A percentile compares a stretch with the other conserved stretches of the same genome.
Evolutionary conservation across 1,284 basidiomycete genomes (phyloP).

Genomic region (Pseudozyma thailandica): DNA sequence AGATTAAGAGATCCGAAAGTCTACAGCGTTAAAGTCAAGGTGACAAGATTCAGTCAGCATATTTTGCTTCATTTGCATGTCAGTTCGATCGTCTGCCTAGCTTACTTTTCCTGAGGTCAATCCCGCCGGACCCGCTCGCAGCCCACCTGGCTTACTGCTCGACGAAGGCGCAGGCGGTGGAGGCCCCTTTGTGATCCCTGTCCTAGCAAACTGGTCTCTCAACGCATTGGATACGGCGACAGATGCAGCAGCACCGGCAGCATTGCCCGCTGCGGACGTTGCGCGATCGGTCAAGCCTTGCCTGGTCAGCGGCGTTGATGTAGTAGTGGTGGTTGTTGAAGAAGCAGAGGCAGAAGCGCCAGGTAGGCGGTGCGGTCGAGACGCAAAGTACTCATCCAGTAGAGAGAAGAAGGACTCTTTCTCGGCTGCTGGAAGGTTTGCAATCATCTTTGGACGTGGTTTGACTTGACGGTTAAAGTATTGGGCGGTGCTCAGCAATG

Average conservation of each 20-base stretch:
- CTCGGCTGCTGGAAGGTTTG: conserved; percentile 34
- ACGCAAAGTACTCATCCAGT: conserved; percentile 61
- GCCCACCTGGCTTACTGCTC: conserved; percentile 23
- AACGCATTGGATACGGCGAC: conserved; percentile 17
- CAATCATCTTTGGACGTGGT: conserved; percentile 39
- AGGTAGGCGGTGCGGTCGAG: conserved; percentile 50
- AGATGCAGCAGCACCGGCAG: conserved; percentile 33
- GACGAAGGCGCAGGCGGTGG: conserved; percentile 16
- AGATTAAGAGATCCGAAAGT: conserved; percentile 14
- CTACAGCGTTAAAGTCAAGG: neutral
- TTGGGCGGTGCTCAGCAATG: too few species aligned
- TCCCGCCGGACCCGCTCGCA: too few species aligned
- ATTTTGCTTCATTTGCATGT: neutral
- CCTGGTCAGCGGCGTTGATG: neutral
- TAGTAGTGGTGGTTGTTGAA: neutral
- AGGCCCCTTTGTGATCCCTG: conserved; percentile 18
- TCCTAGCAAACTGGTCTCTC: conserved; percentile 29
- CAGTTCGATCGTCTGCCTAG: neutral
- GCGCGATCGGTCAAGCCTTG: conserved; percentile 25
- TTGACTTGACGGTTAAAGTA: too few species aligned
- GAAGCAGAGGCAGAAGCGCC: neutral
- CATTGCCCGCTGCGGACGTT: conserved; percentile 20
- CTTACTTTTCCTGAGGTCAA: too few species aligned
- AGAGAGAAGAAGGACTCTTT: conserved; percentile 56
- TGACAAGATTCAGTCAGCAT: neutral